Evolutionary conservation across 192 early-diverging fungal genomes (phyloP), one percentile per base, ranked within the genome.

Genomic region (Backusella macrospora): DNA sequence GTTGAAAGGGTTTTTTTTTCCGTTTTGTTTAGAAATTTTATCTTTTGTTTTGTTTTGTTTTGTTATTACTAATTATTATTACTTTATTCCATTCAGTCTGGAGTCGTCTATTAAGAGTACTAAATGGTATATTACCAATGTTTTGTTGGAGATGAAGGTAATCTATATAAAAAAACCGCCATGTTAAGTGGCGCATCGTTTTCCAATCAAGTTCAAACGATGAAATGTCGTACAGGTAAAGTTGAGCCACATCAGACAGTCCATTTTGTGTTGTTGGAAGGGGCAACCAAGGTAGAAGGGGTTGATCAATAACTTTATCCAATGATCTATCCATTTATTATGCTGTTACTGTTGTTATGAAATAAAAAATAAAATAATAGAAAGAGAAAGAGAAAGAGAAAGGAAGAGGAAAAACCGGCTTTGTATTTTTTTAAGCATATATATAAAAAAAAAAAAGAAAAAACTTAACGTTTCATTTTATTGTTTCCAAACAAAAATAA

Each of bases 161-260:
- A 16, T 73, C 64, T 15, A 73, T 38, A 45, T 65, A 73, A 46
- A 42, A 73, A 47, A 66, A 73, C 6, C 64, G 26, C 72, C 72
- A 73, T 14, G 43, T 26, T 68, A 34, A 4, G 45, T 29, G 14
- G 6, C 42, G 21, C 14, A 68, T 18, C 43, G 16, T 43, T 47
- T 45, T 47, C 67, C 67, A 68, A 12, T 68, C 67, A 26, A 29
- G 42, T 46, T 68, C 67, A 68, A 68, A 68, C 29, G 45, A 68
- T 29, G 67, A 3, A 34, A 10, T 43, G 34, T 68, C 67, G 23
- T 46, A 47, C 15, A 29, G 12, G 14, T 68, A 42, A 6, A 65
- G 38, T 34, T 43, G 42, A 13, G 67, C 21, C 14, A 68, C 67
- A 42, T 68, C 67, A 45, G 45, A 47, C 43, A 68, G 26, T 23